Evolutionary conservation across 2,329 filamentous ascomycete genomes (phyloP), one percentile per base, ranked within the genome.

Genomic region (Venturia effusa): DNA sequence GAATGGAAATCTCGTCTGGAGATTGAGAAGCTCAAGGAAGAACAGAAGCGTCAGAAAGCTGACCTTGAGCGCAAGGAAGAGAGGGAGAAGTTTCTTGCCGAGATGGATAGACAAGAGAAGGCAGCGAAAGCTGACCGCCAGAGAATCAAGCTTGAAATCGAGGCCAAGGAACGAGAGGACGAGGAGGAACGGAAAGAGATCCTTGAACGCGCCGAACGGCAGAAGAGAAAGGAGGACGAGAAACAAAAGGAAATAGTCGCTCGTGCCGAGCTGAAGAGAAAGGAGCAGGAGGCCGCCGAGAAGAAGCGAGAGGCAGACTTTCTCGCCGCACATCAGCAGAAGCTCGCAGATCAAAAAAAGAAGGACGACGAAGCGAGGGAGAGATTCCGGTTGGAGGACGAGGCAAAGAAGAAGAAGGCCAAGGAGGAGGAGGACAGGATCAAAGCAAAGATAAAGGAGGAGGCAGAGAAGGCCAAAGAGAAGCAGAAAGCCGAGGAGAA

Each of bases 381-480:
- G 61, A 73, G 78, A 60, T 70, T 78, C 34, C 71, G 74, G 63
- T 71, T 74, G 1, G 75, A 78, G 65, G 72, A 77, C 62, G 73
- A 75, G 63, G 70, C 71, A 60, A 72, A 74, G 66, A 73, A 77
- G 65, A 70, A 72, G 32, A 75, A 76, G 66, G 77, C 78, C 61
- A 75, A 75, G 67, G 73, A 74, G 65, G 75, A 79, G 66, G 73
- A 71, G 43, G 74, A 79, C 32, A 75, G 72, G 32, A 74, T 70
- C 30, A 70, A 70, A 32, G 73, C 78, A 61, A 75, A 76, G 69
- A 74, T 76, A 66, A 75, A 74, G 64, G 73, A 74, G 30, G 76
- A 74, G 64, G 71, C 76, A 61, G 76, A 76, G 65, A 72, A 74
- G 51, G 75, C 74, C 59, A 75, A 78, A 67, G 69, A 68, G n/a